These are phyloP conservation scores for Chondrus crispus DNA, from an alignment of 23 red algal genomes.

Conservation along the genomic window DNA sequence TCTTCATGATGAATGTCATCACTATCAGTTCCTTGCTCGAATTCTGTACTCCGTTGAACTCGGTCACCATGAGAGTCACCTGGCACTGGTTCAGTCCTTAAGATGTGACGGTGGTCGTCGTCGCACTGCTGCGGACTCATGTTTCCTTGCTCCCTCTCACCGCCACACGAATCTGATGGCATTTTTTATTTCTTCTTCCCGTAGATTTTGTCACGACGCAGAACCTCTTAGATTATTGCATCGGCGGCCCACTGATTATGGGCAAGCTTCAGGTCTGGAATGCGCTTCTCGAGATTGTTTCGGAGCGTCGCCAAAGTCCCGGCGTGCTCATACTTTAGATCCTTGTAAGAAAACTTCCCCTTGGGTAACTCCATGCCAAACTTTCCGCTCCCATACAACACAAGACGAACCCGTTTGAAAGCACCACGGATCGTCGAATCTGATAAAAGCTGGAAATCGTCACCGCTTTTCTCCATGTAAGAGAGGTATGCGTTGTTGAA, in stretches of 20 bases:
- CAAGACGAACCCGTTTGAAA: neutral
- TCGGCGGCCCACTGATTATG: neutral
- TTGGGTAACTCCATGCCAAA: neutral
- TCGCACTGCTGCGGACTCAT: too few species aligned
- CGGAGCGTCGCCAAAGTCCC: neutral
- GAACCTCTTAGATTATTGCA: neutral
- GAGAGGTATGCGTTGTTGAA: neutral
- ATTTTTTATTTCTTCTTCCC: too few species aligned
- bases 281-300: neutral
- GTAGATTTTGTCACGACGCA: neutral
- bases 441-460: neutral
- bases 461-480: neutral
- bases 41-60: too few species aligned
- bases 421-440: neutral
- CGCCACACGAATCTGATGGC: too few species aligned
- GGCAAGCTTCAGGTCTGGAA: neutral
- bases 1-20: too few species aligned
- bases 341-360: neutral
- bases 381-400: neutral
- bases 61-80: too few species aligned
- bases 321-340: neutral
- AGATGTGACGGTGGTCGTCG: too few species aligned
- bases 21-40: too few species aligned
- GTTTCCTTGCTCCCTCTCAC: too few species aligned
- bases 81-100: too few species aligned